These are phyloP conservation scores for Lizonia empirigonia DNA, from an alignment of 2,329 filamentous ascomycete genomes.

Conservation along the genomic window DNA sequence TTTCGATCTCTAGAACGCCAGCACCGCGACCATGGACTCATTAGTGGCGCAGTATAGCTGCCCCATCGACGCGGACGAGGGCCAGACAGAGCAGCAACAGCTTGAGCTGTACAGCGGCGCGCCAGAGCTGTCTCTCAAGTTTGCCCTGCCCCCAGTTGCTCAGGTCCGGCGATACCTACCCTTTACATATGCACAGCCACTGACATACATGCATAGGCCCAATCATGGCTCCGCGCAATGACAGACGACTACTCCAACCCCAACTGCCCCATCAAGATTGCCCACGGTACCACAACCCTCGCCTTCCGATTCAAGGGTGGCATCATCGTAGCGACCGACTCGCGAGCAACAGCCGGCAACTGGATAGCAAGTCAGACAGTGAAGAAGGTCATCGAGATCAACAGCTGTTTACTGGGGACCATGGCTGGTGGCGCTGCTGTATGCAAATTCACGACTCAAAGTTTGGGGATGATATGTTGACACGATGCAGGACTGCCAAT, in stretches of 20 bases:
- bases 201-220: conserved; percentile 65
- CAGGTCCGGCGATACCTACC: conserved; percentile 63
- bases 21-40: conserved; percentile 72
- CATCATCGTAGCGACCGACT: conserved; percentile 98
- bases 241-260: conserved; percentile 98
- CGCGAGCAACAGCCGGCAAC: conserved; percentile 93
- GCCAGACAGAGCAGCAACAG: conserved; percentile 73
- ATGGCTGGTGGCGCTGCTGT: conserved; percentile 97
- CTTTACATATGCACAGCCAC: neutral
- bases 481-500: conserved; percentile 81
- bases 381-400: conserved; percentile 99
- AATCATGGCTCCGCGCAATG: conserved; percentile 92
- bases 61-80: conserved; percentile 74
- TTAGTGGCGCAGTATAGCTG: conserved; percentile 91
- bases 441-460: conserved; percentile 40
- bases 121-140: conserved; percentile 85
- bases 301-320: conserved; percentile 98
- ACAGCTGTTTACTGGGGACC: conserved; percentile 89
- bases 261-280: conserved; percentile 97
- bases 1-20: conserved; percentile 14
- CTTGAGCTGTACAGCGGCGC: conserved; percentile 70
- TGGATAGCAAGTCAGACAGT: conserved; percentile 99
- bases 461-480: conserved; percentile 17
- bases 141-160: conserved; percentile 90
- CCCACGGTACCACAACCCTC: conserved; percentile 96